Conservation (phyloP, 139 green algal genomes). For the Coccomyxa sp. region DNA sequence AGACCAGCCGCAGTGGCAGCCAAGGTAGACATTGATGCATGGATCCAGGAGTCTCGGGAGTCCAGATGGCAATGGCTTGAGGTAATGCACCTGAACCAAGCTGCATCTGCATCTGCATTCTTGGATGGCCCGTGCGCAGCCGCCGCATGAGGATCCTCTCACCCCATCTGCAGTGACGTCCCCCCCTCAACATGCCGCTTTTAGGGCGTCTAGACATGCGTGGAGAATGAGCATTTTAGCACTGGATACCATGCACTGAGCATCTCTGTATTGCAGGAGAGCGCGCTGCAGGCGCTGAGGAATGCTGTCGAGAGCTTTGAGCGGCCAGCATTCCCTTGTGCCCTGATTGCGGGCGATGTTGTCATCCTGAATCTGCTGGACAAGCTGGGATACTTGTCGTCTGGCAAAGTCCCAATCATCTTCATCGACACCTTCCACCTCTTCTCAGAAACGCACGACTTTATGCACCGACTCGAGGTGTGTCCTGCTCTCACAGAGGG, state of each 20-base stretch:
- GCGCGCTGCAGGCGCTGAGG: slow-evolving; percentile 33
- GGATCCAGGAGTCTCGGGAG: not conserved
- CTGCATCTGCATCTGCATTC: not conserved
- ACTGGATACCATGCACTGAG: not conserved
- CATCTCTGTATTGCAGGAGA: slow-evolving; percentile 22
- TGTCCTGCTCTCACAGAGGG: too few species aligned
- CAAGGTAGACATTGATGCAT: not conserved
- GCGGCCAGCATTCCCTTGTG: slow-evolving; percentile 45
- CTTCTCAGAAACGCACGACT: slow-evolving; percentile 47
- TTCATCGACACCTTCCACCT: slow-evolving; percentile 66
- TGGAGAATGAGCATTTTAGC: not conserved
- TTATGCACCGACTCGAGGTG: slow-evolving; percentile 51
- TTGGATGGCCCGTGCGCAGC: not conserved
- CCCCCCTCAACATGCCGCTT: not conserved
- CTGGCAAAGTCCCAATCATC: slow-evolving; percentile 27
- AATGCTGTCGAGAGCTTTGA: slow-evolving; percentile 34
- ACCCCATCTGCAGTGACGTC: not conserved
- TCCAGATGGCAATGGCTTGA: not conserved
- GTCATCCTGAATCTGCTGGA: slow-evolving; percentile 52
- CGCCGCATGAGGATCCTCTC: not conserved
- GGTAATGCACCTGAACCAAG: not conserved
- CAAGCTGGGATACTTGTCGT: slow-evolving; percentile 32
- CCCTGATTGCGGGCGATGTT: slow-evolving; percentile 54
- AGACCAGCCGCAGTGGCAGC: not conserved
- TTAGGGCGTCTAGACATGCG: not conserved